Percentiles rank a stretch among this genome's conserved stretches.
phyloP scores from a whole-genome alignment of 192 early-diverging fungal species.

The Pecoramyces ruminantium region DNA sequence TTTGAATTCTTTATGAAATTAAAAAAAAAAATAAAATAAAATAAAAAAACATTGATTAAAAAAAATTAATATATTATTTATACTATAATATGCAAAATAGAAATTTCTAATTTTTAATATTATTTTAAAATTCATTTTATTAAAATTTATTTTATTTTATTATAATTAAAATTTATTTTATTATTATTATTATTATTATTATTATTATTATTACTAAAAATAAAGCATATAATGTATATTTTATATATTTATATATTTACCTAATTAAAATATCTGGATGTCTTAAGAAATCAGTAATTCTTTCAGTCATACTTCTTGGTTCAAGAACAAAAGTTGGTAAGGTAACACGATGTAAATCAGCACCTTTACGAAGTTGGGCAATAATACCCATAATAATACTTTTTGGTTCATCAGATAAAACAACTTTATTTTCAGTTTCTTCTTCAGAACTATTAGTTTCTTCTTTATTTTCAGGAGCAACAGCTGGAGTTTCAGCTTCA shows the following conservation, averaged over 20 bases:
- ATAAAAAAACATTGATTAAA: no score
- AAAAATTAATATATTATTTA: no score
- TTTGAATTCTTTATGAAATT: conserved; percentile 32
- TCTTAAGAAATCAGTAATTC: conserved; percentile 90
- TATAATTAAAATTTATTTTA: no score
- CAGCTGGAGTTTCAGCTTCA: not conserved
- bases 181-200: no score
- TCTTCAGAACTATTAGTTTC: not conserved
- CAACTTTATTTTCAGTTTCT: not conserved
- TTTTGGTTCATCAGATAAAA: not conserved
- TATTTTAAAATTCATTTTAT: no score
- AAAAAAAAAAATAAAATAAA: conserved; percentile 1
- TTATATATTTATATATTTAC: no score
- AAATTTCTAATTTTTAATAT: no score
- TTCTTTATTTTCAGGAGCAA: not conserved
- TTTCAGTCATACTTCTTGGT: conserved; percentile 80
- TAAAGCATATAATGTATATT: no score
- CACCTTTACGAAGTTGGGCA: conserved; percentile 68
- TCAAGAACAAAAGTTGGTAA: conserved; percentile 92
- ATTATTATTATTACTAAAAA: no score
- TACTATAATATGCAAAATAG: no score
- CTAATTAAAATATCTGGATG: conserved; percentile 39
- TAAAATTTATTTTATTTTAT: no score
- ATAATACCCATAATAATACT: conserved; percentile 74
- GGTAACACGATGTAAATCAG: conserved; percentile 83